Percentiles rank a stretch among this genome's conserved stretches.
These are phyloP conservation scores for Picea abies DNA, from an alignment of 83 land plant genomes.

Conservation along the genomic window DNA sequence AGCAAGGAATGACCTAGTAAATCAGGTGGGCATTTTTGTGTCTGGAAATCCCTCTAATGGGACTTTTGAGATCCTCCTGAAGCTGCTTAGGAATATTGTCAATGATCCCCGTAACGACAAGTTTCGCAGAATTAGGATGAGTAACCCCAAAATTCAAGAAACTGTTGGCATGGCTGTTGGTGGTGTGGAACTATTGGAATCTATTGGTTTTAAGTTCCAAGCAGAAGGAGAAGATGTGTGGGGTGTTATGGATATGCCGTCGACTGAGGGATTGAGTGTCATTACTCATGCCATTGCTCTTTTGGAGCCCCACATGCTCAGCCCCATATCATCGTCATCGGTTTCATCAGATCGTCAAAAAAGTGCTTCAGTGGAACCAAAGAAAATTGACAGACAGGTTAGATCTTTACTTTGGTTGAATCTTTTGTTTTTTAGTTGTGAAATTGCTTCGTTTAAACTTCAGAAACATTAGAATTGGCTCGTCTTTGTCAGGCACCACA, in stretches of 20 bases:
- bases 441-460: neutral
- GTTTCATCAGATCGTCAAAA: neutral
- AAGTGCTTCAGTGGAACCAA: slow-evolving; percentile 24
- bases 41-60: slow-evolving; percentile 65
- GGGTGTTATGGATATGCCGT: slow-evolving; percentile 73
- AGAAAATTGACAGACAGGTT: slow-evolving; percentile 73
- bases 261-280: slow-evolving; percentile 29
- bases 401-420: neutral
- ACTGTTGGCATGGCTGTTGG: slow-evolving; percentile 65
- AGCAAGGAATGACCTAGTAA: slow-evolving; percentile 21
- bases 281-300: slow-evolving; percentile 34
- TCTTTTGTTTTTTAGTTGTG: neutral
- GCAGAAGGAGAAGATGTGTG: slow-evolving; percentile 76
- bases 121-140: slow-evolving; percentile 74
- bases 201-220: slow-evolving; percentile 61
- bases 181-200: slow-evolving; percentile 71
- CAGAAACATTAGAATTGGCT: no score
- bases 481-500: no score
- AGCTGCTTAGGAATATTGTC: slow-evolving; percentile 63
- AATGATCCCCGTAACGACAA: slow-evolving; percentile 66
- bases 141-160: slow-evolving; percentile 76
- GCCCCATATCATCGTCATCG: slow-evolving; percentile 3
- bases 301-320: slow-evolving; percentile 37
- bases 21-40: slow-evolving; percentile 40
- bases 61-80: slow-evolving; percentile 59